Percentiles rank a stretch among this genome's conserved stretches.
Evolutionary conservation across 805 yeast species (phyloP).

Genomic region (Spathaspora gorwiae): DNA sequence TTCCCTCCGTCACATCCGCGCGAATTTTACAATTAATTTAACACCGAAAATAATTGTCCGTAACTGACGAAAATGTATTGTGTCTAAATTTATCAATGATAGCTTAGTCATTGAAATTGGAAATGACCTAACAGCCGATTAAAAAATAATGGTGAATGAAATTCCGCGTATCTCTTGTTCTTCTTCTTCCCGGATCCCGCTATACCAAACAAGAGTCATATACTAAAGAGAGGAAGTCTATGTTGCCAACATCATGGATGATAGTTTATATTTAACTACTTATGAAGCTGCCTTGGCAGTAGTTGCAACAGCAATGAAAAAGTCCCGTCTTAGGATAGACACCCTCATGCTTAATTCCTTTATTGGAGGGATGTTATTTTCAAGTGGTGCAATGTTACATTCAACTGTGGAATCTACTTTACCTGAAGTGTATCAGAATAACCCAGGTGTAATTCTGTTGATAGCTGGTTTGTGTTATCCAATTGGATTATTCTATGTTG

Average conservation of each 20-base stretch:
- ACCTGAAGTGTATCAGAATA: constrained; percentile 34
- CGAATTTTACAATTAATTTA: too few species aligned
- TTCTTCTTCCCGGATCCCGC: too few species aligned
- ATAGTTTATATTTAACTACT: constrained; percentile 56
- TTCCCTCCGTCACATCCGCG: too few species aligned
- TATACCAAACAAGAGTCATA: too few species aligned
- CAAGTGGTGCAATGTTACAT: constrained; percentile 70
- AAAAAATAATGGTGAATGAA: too few species aligned
- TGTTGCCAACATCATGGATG: constrained; percentile 12
- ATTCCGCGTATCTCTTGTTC: too few species aligned
- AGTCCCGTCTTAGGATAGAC: constrained; percentile 61
- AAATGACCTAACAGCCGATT: too few species aligned
- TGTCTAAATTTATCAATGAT: too few species aligned
- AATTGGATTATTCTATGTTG: constrained; percentile 71
- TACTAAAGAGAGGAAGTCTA: too few species aligned
- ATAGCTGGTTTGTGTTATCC: constrained; percentile 63
- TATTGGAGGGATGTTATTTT: constrained; percentile 65
- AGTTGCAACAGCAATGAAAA: constrained; percentile 83
- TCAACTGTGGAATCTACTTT: constrained; percentile 51
- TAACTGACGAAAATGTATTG: too few species aligned
- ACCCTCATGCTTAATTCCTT: constrained; percentile 59
- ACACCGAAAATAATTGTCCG: too few species aligned
- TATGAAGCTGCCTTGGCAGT: constrained; percentile 81
- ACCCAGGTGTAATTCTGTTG: constrained; percentile 51
- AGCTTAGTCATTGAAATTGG: too few species aligned